Percentiles rank a stretch among this genome's conserved stretches.
Evolutionary conservation across 2,329 filamentous ascomycete genomes (phyloP).

Genomic region (Huntiella omanensis): DNA sequence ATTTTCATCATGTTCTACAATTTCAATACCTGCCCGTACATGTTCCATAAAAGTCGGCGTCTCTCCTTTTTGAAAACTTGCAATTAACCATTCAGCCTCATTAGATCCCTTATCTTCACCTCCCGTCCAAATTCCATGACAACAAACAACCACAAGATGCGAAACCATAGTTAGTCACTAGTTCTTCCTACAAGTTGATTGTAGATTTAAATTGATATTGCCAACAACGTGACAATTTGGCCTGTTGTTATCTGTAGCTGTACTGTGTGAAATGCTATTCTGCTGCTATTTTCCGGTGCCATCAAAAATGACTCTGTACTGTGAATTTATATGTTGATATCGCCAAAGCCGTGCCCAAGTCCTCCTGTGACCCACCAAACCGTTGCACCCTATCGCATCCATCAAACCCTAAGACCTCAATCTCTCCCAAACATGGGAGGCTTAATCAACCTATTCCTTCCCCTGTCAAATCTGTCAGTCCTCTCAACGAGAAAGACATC

Average conservation of each 20-base stretch:
- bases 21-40: conserved; percentile 42
- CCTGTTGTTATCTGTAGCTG: not conserved
- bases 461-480: too few relatives aligned
- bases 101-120: conserved; percentile 31
- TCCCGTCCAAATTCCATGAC: conserved; percentile 61
- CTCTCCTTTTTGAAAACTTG: conserved; percentile 59
- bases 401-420: not conserved
- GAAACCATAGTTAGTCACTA: conserved; percentile 14
- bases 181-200: not conserved
- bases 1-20: conserved; percentile 25
- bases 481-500: not conserved
- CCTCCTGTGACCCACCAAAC: not conserved
- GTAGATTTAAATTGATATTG: not conserved
- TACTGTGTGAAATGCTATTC: not conserved
- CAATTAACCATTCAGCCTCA: conserved; percentile 52
- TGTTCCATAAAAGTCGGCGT: conserved; percentile 65
- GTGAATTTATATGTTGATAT: not conserved
- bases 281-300: conserved; percentile 1
- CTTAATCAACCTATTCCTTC: too few relatives aligned
- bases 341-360: not conserved
- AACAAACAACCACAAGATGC: conserved; percentile 62
- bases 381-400: not conserved
- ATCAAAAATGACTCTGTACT: not conserved
- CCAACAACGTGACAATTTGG: not conserved
- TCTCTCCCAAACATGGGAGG: too few relatives aligned